Percentiles rank a stretch among this genome's conserved stretches.
Conservation (phyloP, 2,329 filamentous ascomycete species). For the Claviceps sp. region DNA sequence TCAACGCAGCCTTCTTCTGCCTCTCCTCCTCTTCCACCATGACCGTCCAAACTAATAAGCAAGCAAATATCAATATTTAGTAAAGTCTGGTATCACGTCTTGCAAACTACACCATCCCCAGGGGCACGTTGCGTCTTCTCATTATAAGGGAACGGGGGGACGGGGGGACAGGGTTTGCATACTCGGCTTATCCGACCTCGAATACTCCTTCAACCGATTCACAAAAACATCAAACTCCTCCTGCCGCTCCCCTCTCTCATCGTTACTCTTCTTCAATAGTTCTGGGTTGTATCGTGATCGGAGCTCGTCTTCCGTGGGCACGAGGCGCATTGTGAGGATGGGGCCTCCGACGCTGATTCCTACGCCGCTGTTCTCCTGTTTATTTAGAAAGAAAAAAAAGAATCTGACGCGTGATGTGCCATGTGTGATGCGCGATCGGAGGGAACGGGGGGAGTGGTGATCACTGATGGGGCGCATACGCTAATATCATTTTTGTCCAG, state of each 20-base stretch:
- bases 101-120: no score
- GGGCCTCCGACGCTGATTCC: constrained; percentile 68
- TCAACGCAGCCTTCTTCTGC: constrained; percentile 23
- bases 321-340: constrained; percentile 64
- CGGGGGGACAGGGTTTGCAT: constrained; percentile 20
- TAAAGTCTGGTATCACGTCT: not conserved
- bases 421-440: no score
- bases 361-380: no score
- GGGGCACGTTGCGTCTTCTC: not conserved
- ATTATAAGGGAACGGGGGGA: not conserved
- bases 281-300: constrained; percentile 90
- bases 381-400: no score
- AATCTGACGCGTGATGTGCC: no score
- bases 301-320: constrained; percentile 81
- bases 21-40: constrained; percentile 34
- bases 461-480: no score
- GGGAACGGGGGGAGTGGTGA: no score
- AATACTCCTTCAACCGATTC: constrained; percentile 68
- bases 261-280: constrained; percentile 77
- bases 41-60: constrained; percentile 34
- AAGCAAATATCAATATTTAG: not conserved
- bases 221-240: constrained; percentile 89
- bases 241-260: constrained; percentile 59
- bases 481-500: no score
- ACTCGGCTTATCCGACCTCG: constrained; percentile 88